Conservation (phyloP, 768 basidiomycete species). For the Xerocomellus dryophilus region DNA sequence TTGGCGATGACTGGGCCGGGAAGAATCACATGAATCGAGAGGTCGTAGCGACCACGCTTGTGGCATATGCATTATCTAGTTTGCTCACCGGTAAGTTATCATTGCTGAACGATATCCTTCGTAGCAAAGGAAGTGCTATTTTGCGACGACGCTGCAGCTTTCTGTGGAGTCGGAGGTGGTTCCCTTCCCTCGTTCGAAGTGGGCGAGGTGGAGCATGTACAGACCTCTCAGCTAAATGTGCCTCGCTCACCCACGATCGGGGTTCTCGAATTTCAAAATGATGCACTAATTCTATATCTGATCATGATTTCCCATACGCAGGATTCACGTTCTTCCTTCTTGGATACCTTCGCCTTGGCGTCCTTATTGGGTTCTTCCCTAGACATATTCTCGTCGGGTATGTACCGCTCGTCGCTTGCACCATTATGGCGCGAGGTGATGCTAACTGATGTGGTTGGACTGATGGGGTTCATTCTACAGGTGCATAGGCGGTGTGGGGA, state of each 20-base stretch:
- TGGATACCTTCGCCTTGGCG: conserved; percentile 78
- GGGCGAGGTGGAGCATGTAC: neutral
- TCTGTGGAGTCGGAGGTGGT: neutral
- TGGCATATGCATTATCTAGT: conserved; percentile 83
- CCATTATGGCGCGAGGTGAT: neutral
- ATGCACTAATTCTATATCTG: neutral
- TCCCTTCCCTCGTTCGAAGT: neutral
- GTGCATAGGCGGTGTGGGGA: conserved; percentile 94
- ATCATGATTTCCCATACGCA: conserved; percentile 4
- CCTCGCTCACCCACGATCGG: neutral
- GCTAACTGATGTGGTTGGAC: neutral
- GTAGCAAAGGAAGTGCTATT: neutral
- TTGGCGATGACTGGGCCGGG: conserved; percentile 23
- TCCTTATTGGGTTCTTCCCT: conserved; percentile 92
- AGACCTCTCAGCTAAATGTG: neutral
- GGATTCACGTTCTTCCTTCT: conserved; percentile 78
- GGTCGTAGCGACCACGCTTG: conserved; percentile 89
- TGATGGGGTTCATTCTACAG: conserved; percentile 29
- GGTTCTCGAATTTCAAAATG: conserved; percentile 17
- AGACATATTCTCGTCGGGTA: conserved; percentile 95
- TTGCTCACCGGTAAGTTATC: conserved; percentile 69
- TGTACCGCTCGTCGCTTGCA: conserved; percentile 24
- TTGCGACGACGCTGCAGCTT: neutral
- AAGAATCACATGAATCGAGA: conserved; percentile 61
- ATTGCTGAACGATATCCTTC: neutral